Base-by-base conservation (phyloP, 2,329 filamentous ascomycete species). In the Lachnellula hyalina region DNA sequence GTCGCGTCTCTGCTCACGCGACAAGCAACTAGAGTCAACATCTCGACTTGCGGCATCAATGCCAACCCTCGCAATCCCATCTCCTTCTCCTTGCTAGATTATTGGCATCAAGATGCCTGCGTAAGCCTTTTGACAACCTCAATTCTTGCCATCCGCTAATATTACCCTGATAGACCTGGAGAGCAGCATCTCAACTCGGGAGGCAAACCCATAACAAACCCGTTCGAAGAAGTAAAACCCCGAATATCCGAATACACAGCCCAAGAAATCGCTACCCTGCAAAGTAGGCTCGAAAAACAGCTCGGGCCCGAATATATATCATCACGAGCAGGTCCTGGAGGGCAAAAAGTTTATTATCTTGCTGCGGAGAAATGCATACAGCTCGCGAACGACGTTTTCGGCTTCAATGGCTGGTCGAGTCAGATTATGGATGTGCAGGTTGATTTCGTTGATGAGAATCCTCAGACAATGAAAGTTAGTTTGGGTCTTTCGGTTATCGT, bases 331-430 rank as follows among this genome's bases (percentile, higher is more conserved):
- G 94, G 94, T 2, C 87, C 91, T 12, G 87, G 86, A 9, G 92
- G 92, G 49, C 83, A 86, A 61, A 93, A 89, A 69, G 89, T 99
- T 17, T 90, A 96, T 70, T 99, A 99, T 72, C 79, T 99, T 50
- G 85, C 91, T n/a, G 92, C 91, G 1, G 93, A 97, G 68, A 99
- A 99, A 75, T 92, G 89, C 68, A 99, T 99, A 70, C 88, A 89
- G 55, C 85, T 96, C 51, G 92, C 92, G 52, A 96, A 96, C 67
- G 90, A 96, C 70, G 86, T 96, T 1, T 96, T 96, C 74, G 92
- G 92, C 9, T 96, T 96, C 77, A 96, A 96, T 73, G 92, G 92
- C 65, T 99, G 94, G 94, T 96, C 90, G 9, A 96, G 90, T 53
- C 87, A 88, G n/a, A 94, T 99, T 56, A 89, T 93, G 68, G 91